Percentiles rank a stretch among this genome's conserved stretches.
Evolutionary conservation across 2,329 filamentous ascomycete species (phyloP).

Genomic region (Colletotrichum theobromicola): DNA sequence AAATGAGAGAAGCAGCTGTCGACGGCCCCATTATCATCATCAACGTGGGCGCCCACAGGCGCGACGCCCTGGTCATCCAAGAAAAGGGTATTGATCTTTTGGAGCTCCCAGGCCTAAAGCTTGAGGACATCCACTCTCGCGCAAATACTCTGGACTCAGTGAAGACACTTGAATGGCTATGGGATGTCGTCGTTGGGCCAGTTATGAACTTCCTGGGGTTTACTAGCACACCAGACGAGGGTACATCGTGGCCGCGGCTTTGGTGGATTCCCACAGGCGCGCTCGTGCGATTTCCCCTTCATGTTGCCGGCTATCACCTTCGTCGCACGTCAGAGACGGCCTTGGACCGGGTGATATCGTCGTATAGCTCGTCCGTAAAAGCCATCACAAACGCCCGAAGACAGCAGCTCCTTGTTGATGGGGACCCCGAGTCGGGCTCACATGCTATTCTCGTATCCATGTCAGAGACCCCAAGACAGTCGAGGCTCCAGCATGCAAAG

Average conservation of each 20-base stretch:
- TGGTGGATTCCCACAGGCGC: constrained; percentile 40
- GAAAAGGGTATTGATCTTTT: constrained; percentile 20
- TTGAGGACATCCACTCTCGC: no score
- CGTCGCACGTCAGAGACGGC: constrained; percentile 26
- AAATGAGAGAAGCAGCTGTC: constrained; percentile 26
- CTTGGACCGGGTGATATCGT: constrained; percentile 41
- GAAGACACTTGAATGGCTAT: constrained; percentile 33
- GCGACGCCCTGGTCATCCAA: constrained; percentile 35
- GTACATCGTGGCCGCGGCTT: constrained; percentile 28
- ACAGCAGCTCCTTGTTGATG: neutral
- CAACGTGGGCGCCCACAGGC: constrained; percentile 31
- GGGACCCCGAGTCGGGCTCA: neutral
- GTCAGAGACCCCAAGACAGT: constrained; percentile 11
- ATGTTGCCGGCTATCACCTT: constrained; percentile 36
- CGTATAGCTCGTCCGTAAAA: constrained; percentile 39
- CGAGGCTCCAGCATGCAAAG: constrained; percentile 21
- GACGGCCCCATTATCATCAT: constrained; percentile 33
- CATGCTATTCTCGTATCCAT: constrained; percentile 32
- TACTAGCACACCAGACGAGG: neutral
- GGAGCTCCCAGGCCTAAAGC: constrained; percentile 21
- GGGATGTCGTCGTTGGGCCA: constrained; percentile 29
- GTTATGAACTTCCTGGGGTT: constrained; percentile 32
- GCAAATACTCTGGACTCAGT: no score
- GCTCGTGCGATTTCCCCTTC: constrained; percentile 33
- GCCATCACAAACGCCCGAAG: constrained; percentile 29